Conservation (phyloP, 2,329 filamentous ascomycete species). For the Harringtonia aguacate region DNA sequence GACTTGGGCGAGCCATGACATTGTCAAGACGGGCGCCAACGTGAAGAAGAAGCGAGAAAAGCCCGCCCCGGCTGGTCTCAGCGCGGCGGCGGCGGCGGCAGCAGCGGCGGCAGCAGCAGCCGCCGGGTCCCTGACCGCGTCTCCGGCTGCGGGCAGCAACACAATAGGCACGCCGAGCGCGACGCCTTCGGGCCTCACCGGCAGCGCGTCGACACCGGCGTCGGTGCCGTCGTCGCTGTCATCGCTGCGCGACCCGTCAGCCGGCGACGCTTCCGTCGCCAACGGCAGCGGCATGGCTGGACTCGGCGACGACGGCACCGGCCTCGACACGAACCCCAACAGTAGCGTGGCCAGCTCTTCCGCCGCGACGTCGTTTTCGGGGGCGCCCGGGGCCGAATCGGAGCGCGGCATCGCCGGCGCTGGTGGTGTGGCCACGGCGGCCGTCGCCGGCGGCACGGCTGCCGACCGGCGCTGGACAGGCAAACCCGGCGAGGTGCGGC, state of each 20-base stretch:
- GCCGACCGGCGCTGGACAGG: constrained; percentile 40
- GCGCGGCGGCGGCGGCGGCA: not conserved
- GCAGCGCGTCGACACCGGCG: not conserved
- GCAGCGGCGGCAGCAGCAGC: not conserved
- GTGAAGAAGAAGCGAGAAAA: constrained; percentile 5
- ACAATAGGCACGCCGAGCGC: not conserved
- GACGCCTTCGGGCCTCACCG: not conserved
- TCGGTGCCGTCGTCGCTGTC: constrained; percentile 8
- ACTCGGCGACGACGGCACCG: not conserved
- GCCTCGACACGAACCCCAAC: not conserved
- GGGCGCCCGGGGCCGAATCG: not conserved
- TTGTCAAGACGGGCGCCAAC: constrained; percentile 34
- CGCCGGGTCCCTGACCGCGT: not conserved
- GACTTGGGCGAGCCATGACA: constrained; percentile 36
- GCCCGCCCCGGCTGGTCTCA: not conserved
- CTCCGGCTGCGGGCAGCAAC: not conserved
- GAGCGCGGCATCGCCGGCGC: constrained; percentile 8
- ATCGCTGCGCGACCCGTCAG: constrained; percentile 2
- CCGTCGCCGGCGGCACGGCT: not conserved
- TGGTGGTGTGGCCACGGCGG: not conserved
- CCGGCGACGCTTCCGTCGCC: not conserved
- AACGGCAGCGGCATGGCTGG: not conserved
- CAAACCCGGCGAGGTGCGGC: constrained; percentile 54
- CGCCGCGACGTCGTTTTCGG: constrained; percentile 6
- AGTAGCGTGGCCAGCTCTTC: constrained; percentile 7